Conservation (phyloP, 2,329 filamentous ascomycete genomes). For the Elsinoe batatas region DNA sequence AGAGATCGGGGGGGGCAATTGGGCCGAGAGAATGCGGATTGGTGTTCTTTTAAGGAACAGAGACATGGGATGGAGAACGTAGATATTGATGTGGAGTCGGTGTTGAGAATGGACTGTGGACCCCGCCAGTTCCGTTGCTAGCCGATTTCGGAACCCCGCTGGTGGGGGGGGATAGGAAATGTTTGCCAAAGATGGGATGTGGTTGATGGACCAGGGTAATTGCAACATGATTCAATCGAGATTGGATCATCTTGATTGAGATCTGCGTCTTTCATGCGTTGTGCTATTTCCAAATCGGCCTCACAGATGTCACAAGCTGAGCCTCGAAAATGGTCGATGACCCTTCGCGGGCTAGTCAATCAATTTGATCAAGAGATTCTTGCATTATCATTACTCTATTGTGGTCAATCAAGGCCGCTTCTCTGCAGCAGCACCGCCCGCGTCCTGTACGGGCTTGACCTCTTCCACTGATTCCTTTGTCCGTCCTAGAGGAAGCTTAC, state of each 20-base stretch:
- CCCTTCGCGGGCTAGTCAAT: too few species aligned
- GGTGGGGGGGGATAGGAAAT: not conserved
- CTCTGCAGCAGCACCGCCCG: conserved; percentile 19
- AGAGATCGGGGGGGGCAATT: not conserved
- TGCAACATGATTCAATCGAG: too few species aligned
- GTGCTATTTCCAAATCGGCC: too few species aligned
- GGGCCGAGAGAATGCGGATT: not conserved
- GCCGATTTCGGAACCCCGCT: conserved; percentile 9
- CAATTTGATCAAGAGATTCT: too few species aligned
- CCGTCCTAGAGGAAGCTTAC: conserved; percentile 18
- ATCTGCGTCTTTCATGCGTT: too few species aligned
- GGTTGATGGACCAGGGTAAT: not conserved
- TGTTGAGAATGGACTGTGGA: not conserved
- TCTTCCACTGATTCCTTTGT: conserved; percentile 19
- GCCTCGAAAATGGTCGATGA: too few species aligned
- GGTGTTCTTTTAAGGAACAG: conserved; percentile 4
- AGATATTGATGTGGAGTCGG: not conserved
- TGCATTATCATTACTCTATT: conserved; percentile 3
- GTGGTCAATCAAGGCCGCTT: conserved; percentile 18
- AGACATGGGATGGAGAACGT: not conserved
- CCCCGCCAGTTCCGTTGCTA: conserved; percentile 5
- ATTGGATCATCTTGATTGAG: not conserved
- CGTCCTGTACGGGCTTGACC: conserved; percentile 19
- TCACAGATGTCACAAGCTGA: too few species aligned
- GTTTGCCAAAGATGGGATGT: conserved; percentile 1